Conservation (phyloP, 2,329 filamentous ascomycete species). For the Colletotrichum zoysiae region DNA sequence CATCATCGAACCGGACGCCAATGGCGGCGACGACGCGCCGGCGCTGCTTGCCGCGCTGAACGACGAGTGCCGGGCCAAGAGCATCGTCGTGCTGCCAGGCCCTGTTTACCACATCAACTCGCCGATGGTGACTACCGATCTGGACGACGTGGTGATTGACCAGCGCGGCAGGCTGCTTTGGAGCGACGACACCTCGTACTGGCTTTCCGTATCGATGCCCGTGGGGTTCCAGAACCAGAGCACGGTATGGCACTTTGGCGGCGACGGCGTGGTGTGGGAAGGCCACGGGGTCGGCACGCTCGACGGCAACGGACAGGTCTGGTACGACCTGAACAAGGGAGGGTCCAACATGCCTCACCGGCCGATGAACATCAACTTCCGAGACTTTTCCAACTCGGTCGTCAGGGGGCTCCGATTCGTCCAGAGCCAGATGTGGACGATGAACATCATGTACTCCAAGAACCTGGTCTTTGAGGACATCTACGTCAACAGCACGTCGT, state of each 20-base stretch:
- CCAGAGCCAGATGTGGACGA: conserved; percentile 72
- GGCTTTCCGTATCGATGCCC: conserved; percentile 63
- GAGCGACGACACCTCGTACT: conserved; percentile 63
- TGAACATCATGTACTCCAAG: conserved; percentile 64
- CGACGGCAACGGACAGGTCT: conserved; percentile 70
- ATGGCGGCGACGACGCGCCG: conserved; percentile 50
- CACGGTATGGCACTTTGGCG: conserved; percentile 67
- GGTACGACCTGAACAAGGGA: conserved; percentile 65
- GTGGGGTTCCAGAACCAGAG: conserved; percentile 68
- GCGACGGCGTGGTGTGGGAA: conserved; percentile 61
- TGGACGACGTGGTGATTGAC: conserved; percentile 59
- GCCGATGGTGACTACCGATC: conserved; percentile 51
- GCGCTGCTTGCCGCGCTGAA: conserved; percentile 51
- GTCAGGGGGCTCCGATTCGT: conserved; percentile 64
- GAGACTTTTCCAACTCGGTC: conserved; percentile 60
- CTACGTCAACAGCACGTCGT: conserved; percentile 64
- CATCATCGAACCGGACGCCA: conserved; percentile 46
- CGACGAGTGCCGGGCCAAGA: conserved; percentile 46
- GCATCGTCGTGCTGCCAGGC: conserved; percentile 51
- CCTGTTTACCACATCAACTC: conserved; percentile 51
- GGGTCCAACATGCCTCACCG: conserved; percentile 61
- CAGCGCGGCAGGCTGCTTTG: conserved; percentile 55
- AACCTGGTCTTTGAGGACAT: conserved; percentile 63
- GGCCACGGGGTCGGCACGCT: conserved; percentile 66
- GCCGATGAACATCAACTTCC: conserved; percentile 64